phyloP scores from a whole-genome alignment of 306 rosid species.

The Vigna reflexopilosa region DNA sequence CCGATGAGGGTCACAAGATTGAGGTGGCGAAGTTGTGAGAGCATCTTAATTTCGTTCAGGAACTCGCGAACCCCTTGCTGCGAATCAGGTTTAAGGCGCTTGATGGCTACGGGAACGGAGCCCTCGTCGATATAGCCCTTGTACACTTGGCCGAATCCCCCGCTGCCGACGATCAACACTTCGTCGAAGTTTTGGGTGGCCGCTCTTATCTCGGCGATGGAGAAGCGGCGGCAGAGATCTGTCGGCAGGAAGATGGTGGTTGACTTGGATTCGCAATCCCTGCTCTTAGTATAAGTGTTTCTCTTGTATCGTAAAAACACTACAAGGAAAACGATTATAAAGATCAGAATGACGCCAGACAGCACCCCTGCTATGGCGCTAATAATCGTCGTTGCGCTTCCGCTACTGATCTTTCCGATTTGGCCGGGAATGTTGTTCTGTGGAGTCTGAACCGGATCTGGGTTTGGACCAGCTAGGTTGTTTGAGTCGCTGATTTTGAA shows the following conservation, averaged over 20 bases:
- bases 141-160: constrained; percentile 61
- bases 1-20: constrained; percentile 54
- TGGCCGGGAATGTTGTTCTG: not conserved
- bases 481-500: constrained; percentile 47
- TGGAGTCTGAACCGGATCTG: not conserved
- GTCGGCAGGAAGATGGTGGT: too few species aligned
- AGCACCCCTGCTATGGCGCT: not conserved
- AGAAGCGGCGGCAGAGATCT: constrained; percentile 45
- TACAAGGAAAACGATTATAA: constrained; percentile 1
- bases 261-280: constrained; percentile 10
- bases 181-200: constrained; percentile 52
- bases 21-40: constrained; percentile 49
- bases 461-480: not conserved
- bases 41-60: constrained; percentile 55
- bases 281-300: not conserved
- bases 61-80: constrained; percentile 52
- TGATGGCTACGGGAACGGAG: constrained; percentile 24
- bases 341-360: not conserved
- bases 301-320: not conserved
- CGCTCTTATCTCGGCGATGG: constrained; percentile 38
- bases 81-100: constrained; percentile 51
- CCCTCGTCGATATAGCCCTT: constrained; percentile 53
- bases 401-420: not conserved
- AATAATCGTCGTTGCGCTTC: not conserved
- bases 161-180: constrained; percentile 40